Evolutionary conservation across 345 rosid species (phyloP).

Genomic region (Toxicodendron radicans): DNA sequence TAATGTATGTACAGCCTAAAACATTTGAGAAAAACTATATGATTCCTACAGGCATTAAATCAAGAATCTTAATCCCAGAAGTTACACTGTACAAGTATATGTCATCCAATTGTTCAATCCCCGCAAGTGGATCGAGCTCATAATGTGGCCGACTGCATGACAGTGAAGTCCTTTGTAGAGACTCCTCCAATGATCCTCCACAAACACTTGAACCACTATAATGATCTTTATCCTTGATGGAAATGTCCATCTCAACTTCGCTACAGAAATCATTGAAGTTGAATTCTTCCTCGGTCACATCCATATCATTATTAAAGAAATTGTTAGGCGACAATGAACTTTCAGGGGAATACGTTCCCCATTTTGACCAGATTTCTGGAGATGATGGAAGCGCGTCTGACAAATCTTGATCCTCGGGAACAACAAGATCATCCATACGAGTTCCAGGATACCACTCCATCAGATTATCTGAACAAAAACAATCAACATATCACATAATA

Average conservation of each 20-base stretch:
- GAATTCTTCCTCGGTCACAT: conserved; percentile 15
- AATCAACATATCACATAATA: conserved; percentile 4
- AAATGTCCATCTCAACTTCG: conserved; percentile 24
- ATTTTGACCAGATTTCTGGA: conserved; percentile 48
- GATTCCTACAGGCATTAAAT: conserved; percentile 29
- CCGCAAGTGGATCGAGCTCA: conserved; percentile 44
- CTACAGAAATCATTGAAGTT: conserved; percentile 19
- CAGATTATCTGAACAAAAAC: conserved; percentile 24
- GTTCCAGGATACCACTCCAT: conserved; percentile 51
- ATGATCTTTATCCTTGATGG: conserved; percentile 17
- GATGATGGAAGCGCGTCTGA: conserved; percentile 51
- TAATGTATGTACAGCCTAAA: conserved; percentile 23
- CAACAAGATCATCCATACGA: conserved; percentile 40
- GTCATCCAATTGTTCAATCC: conserved; percentile 65
- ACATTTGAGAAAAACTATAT: conserved; percentile 29
- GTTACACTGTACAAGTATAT: conserved; percentile 66
- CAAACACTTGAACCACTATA: conserved; percentile 24
- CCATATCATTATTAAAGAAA: conserved; percentile 14
- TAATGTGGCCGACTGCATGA: conserved; percentile 23
- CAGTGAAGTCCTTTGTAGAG: conserved; percentile 19
- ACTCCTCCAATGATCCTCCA: conserved; percentile 31
- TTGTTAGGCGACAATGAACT: conserved; percentile 26
- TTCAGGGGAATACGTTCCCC: conserved; percentile 36
- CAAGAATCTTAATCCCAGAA: conserved; percentile 44
- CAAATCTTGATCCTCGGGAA: conserved; percentile 43